Base-by-base conservation (phyloP, 1,139 yeast genomes). In the Blastobotrys malaysiensis region DNA sequence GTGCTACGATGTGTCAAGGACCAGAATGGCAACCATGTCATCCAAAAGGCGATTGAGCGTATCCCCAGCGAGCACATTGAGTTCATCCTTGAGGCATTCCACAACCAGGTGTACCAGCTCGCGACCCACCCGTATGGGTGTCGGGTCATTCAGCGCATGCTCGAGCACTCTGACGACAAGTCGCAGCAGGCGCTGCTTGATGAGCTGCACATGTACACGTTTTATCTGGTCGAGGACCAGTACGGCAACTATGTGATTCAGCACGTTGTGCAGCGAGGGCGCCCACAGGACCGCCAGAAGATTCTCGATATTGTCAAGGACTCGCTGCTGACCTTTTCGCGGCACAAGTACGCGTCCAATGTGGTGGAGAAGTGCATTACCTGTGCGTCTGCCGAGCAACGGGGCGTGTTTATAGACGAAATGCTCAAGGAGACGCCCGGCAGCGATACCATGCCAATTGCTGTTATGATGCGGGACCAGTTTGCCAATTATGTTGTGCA, bases 71-170 rank as follows among this genome's bases (percentile, higher is more conserved):
- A 78, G 20, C 74, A 79, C 55, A 80, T 90, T 59, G 79, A 82
- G 48, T 91, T 89, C 64, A 82, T 93, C 54, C 76, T 89, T 64
- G 83, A 82, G 36, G 82, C 93, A 24, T 78, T 93, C 61, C 81
- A 81, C 60, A 82, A 82, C 60, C 96, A 90, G 62, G 87, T 90
- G 51, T 88, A 88, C 65, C 95, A 87, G 66, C 77, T 95, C 60
- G 88, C 97, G 0, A 88, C 96, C 0, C 98, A 95, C 71, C 95
- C 97, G 0, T 95, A 93, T 70, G 99, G 99, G 9, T 95, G 99
- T 71, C 80, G 99, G 57, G 99, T 95, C 5, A 87, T 95, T 59
- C 99, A 95, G 73, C 78, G 99, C 61, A 77, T 91, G 64, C 76
- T 95, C 56, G 98, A 93, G 70, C 84, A 81, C 70, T 82, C 88